phyloP scores from a whole-genome alignment of 208 protist genomes.

The Porcisia hertigi region DNA sequence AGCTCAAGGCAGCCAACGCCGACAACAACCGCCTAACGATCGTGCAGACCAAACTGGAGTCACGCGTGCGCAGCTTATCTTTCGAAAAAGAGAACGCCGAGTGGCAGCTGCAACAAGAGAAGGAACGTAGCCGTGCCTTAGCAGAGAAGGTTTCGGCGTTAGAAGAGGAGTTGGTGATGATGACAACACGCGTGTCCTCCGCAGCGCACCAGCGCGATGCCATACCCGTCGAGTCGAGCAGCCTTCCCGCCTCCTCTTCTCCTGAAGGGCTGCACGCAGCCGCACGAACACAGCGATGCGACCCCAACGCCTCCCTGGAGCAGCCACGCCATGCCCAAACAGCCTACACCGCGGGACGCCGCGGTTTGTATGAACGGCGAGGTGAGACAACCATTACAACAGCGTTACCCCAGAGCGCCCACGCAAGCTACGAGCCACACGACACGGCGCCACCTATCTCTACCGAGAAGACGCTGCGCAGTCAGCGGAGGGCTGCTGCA shows the following conservation, averaged over 20 bases:
- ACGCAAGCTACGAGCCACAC: neutral
- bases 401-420: neutral
- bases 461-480: constrained; percentile 1
- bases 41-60: constrained; percentile 53
- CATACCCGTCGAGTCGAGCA: constrained; percentile 4
- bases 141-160: constrained; percentile 43
- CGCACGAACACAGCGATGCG: neutral
- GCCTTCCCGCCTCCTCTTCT: neutral
- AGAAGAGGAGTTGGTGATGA: constrained; percentile 42
- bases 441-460: neutral
- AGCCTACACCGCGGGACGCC: neutral
- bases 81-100: constrained; percentile 71
- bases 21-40: constrained; percentile 50
- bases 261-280: neutral
- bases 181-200: constrained; percentile 23
- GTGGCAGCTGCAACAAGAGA: constrained; percentile 54
- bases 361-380: constrained; percentile 8
- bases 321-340: constrained; percentile 15
- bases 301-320: constrained; percentile 14
- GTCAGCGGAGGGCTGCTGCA: constrained; percentile 14
- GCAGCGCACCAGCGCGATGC: neutral
- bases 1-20: constrained; percentile 44
- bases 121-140: constrained; percentile 49
- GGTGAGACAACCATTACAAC: neutral
- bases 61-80: constrained; percentile 39